Percentiles rank a stretch among this genome's conserved stretches.
These are phyloP conservation scores for Flaveria robusta DNA, from an alignment of 129 eudicot species.

Conservation along the genomic window DNA sequence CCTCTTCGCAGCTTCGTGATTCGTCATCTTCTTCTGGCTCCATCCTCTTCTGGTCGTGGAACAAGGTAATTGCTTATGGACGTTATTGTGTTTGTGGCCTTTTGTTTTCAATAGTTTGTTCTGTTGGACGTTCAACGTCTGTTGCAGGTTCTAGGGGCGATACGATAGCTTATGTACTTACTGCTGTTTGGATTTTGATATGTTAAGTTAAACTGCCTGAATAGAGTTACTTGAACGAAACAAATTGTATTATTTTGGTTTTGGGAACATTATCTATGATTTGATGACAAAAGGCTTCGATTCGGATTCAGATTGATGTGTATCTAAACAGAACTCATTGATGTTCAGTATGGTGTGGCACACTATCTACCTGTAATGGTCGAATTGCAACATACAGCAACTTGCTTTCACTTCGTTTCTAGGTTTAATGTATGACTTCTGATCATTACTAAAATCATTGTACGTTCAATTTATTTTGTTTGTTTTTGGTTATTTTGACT, in stretches of 20 bases:
- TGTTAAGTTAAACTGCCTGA: neutral
- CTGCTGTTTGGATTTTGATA: neutral
- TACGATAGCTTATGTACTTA: neutral
- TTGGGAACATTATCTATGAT: neutral
- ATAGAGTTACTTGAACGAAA: too few species aligned
- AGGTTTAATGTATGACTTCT: too few species aligned
- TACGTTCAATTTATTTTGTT: neutral
- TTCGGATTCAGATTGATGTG: neutral
- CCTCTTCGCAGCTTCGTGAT: slow-evolving; percentile 76
- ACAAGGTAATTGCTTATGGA: slow-evolving; percentile 67
- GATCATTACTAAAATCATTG: too few species aligned
- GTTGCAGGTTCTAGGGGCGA: too few species aligned
- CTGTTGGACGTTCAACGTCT: neutral
- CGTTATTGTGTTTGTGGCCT: too few species aligned
- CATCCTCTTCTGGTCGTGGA: slow-evolving; percentile 84
- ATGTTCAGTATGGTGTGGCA: neutral
- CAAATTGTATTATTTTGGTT: too few species aligned
- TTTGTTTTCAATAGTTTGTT: neutral
- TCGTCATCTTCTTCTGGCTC: slow-evolving; percentile 69
- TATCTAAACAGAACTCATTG: neutral
- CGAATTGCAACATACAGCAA: neutral
- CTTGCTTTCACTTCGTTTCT: neutral
- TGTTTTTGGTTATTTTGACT: neutral
- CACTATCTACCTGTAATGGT: too few species aligned
- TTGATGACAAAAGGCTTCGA: neutral